Conservation (phyloP, 116 monocot species). For the Iris pallida region DNA sequence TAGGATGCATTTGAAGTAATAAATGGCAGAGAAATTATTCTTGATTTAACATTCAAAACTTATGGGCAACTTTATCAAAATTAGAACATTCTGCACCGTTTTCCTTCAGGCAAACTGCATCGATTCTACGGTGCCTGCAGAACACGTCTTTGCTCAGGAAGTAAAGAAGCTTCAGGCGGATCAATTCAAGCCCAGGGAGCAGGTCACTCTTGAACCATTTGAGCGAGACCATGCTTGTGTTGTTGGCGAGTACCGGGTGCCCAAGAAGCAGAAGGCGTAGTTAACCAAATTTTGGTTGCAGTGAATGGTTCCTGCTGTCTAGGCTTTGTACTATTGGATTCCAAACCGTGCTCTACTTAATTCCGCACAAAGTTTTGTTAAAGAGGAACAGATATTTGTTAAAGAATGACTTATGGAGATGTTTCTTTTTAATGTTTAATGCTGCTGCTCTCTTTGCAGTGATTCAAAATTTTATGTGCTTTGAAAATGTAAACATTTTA, state of each 20-base stretch:
- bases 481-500: no score
- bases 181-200: conserved; percentile 89
- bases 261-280: conserved; percentile 63
- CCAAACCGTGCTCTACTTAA: no score
- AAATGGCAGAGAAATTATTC: no score
- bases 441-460: no score
- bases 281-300: no score
- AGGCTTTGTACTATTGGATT: no score
- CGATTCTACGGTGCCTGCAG: conserved; percentile 85
- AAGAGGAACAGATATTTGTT: no score
- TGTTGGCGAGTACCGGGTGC: conserved; percentile 83
- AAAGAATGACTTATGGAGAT: no score
- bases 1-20: neutral
- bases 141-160: conserved; percentile 85
- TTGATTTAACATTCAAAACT: neutral
- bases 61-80: neutral
- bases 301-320: no score
- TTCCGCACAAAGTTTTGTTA: no score
- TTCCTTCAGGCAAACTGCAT: conserved; percentile 76
- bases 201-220: conserved; percentile 89
- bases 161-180: conserved; percentile 87
- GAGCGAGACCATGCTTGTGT: conserved; percentile 97
- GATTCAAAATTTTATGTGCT: no score
- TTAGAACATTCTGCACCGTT: neutral
- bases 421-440: no score